A percentile compares a stretch with the other conserved stretches of the same genome.
Conservation (phyloP, 2,329 filamentous ascomycete genomes). For the Talaromyces albobiverticillius region DNA sequence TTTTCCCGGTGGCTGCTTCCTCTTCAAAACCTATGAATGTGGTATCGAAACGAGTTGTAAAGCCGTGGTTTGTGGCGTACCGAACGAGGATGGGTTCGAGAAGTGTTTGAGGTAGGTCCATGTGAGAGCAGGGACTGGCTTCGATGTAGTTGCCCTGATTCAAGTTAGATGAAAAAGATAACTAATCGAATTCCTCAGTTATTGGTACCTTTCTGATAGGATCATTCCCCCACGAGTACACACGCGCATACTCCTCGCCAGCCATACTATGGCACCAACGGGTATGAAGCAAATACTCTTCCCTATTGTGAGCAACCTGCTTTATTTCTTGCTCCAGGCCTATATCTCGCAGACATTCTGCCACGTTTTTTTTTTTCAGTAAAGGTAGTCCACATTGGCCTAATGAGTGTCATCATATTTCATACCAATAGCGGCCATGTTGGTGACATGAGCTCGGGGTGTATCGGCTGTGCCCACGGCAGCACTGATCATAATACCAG, state of each 20-base stretch:
- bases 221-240: slow-evolving; percentile 53
- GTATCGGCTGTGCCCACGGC: slow-evolving; percentile 53
- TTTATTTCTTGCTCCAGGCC: slow-evolving; percentile 44
- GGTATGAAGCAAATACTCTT: slow-evolving; percentile 43
- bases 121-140: slow-evolving; percentile 42
- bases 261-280: slow-evolving; percentile 55
- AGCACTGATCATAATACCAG: slow-evolving; percentile 53
- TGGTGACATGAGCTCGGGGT: slow-evolving; percentile 61
- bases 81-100: slow-evolving; percentile 48
- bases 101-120: slow-evolving; percentile 50
- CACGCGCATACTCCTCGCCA: slow-evolving; percentile 51
- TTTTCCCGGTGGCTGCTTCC: slow-evolving; percentile 36
- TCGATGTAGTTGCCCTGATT: slow-evolving; percentile 42
- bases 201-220: slow-evolving; percentile 40
- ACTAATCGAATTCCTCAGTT: background rate
- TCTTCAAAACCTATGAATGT: slow-evolving; percentile 33
- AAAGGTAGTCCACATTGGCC: no score
- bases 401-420: no score
- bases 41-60: slow-evolving; percentile 45
- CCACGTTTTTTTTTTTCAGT: no score
- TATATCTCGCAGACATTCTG: slow-evolving; percentile 55
- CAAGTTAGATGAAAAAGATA: background rate
- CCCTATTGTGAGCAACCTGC: slow-evolving; percentile 36
- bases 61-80: slow-evolving; percentile 49
- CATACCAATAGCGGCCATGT: slow-evolving; percentile 48